Evolutionary conservation across 352 stramenopile species (phyloP), one percentile per base, ranked within the genome.

Genomic region (Phytophthora megakarya): DNA sequence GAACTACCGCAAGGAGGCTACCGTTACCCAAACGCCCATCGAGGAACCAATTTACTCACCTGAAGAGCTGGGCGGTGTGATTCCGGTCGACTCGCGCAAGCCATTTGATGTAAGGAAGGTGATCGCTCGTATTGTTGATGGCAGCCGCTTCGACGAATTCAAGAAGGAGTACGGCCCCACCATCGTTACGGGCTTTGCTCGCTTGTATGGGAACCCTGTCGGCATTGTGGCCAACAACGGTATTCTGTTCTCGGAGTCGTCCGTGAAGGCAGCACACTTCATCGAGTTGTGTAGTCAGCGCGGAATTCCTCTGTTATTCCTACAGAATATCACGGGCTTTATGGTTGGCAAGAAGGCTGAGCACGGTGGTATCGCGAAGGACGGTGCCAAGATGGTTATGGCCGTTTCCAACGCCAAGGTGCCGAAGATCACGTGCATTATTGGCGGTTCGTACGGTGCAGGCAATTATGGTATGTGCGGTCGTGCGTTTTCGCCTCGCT

Each of bases 191-290:
- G 96, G 97, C 19, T 99, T 99, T 79, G 97, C 88, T 3, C 90
- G 92, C 42, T 76, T 99, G 48, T 97, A 99, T 64, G 96, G 96
- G 26, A 92, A 97, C 71, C 89, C 90, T 3, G 87, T 98, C 10
- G 97, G 97, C 6, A 98, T 99, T 61, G 90, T 99, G 65, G 97
- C 97, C 49, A 99, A 99, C 79, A 99, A 99, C 70, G 97, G 97
- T 23, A 98, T 99, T 72, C 76, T 99, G 1, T 97, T 98, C 66
- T 95, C 81, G 16, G 93, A 98, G 70, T 93, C 89, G 23, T 83
- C 77, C 8, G 73, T 98, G 43, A 99, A 99, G 78, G 97, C 88
- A 11, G 86, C 95, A 28, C 97, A 99, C 74, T 99, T 99, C 72
- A 97, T 99, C 48, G 92, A 99, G 65, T 64, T 99, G 22, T 99